Evolutionary conservation across 257 asterid genomes (phyloP), one percentile per base, ranked within the genome.

Genomic region (Penstemon eatonii): DNA sequence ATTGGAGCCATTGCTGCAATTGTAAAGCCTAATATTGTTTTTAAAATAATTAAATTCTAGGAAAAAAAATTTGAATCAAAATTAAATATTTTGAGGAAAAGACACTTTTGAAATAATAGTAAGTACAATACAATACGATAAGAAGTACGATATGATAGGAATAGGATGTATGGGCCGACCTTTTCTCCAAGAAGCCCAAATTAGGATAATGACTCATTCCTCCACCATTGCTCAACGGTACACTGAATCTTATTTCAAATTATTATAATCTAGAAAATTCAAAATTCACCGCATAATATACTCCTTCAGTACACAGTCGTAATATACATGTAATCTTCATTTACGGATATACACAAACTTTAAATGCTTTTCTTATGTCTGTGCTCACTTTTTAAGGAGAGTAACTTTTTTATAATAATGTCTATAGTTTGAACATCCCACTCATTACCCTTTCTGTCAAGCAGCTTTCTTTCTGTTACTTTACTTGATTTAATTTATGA

Each of bases 201-300:
- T 33, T 10, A 12, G 2, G 56, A 56, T 7, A 58, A 50, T 52
- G 25, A n/a, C 18, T 60, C 63, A 64, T 40, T 9, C 49, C 66
- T 40, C 43, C 66, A 6, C 49, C 76, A 44, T 78, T 52, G 43
- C 70, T 63, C 88, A 86, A 84, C 92, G 88, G 89, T 75, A 75
- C 74, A 43, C 61, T 75, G 25, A 46, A 39, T 44, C 1, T 5
- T 12, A 40, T 78, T 80, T 78, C 76, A 75, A 81, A 73, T 73
- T 78, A 73, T 73, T 78, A 25, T 1, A 65, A 54, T 51, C 39
- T 67, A 13, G 61, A 73, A 46, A 63, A 66, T 57, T 63, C 41
- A 39, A 53, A 10, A 18, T 38, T 33, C 68, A 56, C 39, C 51
- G 68, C 64, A 51, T 73, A 59, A 65, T 73, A 60, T 37, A 7